phyloP scores from a whole-genome alignment of 1,284 basidiomycete species.

The Tylopilus sp. region DNA sequence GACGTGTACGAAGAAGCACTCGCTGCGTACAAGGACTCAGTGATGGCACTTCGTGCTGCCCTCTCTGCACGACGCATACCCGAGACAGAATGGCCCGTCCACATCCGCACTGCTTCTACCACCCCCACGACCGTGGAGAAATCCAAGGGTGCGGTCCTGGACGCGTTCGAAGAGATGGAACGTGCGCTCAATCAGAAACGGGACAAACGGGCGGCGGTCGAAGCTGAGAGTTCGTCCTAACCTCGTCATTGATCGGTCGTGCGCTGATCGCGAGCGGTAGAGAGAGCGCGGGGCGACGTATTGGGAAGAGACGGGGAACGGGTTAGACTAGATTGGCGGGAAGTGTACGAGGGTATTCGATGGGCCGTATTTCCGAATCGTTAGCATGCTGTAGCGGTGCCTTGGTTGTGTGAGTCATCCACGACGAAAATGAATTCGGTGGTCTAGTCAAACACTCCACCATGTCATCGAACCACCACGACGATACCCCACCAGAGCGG shows the following conservation, averaged over 20 bases:
- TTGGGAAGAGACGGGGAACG: slow-evolving; percentile 11
- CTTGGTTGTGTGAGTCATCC: slow-evolving; percentile 3
- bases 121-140: slow-evolving; percentile 13
- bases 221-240: slow-evolving; percentile 39
- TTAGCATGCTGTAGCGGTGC: slow-evolving; percentile 7
- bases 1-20: slow-evolving; percentile 81
- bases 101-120: slow-evolving; percentile 29
- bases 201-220: slow-evolving; percentile 24
- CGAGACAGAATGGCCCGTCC: slow-evolving; percentile 61
- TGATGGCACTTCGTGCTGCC: slow-evolving; percentile 49
- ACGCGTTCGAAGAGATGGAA: slow-evolving; percentile 69
- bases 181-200: slow-evolving; percentile 46
- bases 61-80: slow-evolving; percentile 52
- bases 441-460: not conserved
- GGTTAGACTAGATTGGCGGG: slow-evolving; percentile 7
- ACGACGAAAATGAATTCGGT: no score
- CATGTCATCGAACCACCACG: no score
- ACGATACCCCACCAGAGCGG: not conserved
- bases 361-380: slow-evolving; percentile 27
- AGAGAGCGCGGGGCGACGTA: slow-evolving; percentile 20
- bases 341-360: slow-evolving; percentile 22
- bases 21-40: slow-evolving; percentile 56
- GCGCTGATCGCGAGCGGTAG: slow-evolving; percentile 17
- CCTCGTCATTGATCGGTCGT: slow-evolving; percentile 5
- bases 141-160: slow-evolving; percentile 40